Conservation (phyloP, 176 grass and related monocot species). For the Ananas comosus region DNA sequence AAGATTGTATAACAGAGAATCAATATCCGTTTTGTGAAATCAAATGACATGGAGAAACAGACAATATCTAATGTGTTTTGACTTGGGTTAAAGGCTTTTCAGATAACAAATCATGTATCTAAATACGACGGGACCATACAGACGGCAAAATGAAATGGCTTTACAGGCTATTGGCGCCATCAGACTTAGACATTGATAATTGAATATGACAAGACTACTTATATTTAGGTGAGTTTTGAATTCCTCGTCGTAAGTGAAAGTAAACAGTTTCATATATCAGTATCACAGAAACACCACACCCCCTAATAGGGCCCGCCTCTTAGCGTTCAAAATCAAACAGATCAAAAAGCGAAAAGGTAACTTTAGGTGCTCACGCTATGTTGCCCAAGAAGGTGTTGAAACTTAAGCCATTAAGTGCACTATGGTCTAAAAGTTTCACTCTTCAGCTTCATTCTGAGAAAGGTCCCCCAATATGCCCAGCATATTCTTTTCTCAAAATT, state of each 20-base stretch:
- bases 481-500: constrained; percentile 73
- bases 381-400: constrained; percentile 94
- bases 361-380: constrained; percentile 51
- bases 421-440: constrained; percentile 89
- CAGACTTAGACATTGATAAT: not conserved
- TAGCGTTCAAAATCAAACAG: not conserved
- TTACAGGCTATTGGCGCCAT: not conserved
- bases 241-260: not conserved
- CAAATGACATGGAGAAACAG: no score
- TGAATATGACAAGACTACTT: not conserved
- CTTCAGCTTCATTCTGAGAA: constrained; percentile 56
- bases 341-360: no score
- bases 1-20: no score
- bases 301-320: not conserved
- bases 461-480: constrained; percentile 89
- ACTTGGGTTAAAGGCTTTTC: not conserved
- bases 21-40: no score
- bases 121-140: not conserved
- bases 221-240: not conserved
- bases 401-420: constrained; percentile 86
- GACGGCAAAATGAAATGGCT: not conserved
- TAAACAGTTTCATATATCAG: not conserved
- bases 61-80: no score
- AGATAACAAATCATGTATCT: not conserved
- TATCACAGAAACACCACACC: not conserved